These are phyloP conservation scores for Coemansia sp. DNA, from an alignment of 192 early-diverging fungal genomes.

Conservation along the genomic window DNA sequence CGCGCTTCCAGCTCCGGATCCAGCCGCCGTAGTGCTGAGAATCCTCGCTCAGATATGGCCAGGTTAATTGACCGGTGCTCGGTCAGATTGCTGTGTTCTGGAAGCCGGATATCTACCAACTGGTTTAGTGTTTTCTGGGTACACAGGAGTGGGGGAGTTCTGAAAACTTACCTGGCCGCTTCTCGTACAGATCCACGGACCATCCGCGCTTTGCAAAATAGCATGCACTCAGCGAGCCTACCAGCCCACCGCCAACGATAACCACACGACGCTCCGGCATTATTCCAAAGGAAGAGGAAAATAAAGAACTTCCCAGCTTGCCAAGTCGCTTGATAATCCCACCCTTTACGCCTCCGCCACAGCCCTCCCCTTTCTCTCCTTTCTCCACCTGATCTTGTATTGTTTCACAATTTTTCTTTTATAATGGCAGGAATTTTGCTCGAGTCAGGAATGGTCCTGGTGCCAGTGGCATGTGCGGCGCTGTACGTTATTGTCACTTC, in stretches of 20 bases:
- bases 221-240: conserved; percentile 82
- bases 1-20: conserved; percentile 64
- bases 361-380: too few relatives aligned
- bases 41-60: conserved; percentile 83
- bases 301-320: too few relatives aligned
- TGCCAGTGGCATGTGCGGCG: conserved; percentile 43
- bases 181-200: conserved; percentile 83
- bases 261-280: conserved; percentile 39
- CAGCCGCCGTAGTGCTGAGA: conserved; percentile 73
- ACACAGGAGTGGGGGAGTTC: background rate
- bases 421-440: conserved; percentile 50
- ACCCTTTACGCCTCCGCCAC: too few relatives aligned
- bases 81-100: conserved; percentile 54
- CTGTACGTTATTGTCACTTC: conserved; percentile 39
- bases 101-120: conserved; percentile 66
- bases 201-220: conserved; percentile 91
- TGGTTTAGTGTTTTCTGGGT: too few relatives aligned
- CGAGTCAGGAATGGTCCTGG: conserved; percentile 47
- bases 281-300: background rate
- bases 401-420: background rate
- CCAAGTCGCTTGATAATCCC: too few relatives aligned
- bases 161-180: conserved; percentile 56
- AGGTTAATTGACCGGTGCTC: conserved; percentile 88
- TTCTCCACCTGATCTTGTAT: too few relatives aligned
- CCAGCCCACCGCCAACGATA: conserved; percentile 92